Conservation (phyloP, 306 rosid genomes). For the Dalbergia cultrata region DNA sequence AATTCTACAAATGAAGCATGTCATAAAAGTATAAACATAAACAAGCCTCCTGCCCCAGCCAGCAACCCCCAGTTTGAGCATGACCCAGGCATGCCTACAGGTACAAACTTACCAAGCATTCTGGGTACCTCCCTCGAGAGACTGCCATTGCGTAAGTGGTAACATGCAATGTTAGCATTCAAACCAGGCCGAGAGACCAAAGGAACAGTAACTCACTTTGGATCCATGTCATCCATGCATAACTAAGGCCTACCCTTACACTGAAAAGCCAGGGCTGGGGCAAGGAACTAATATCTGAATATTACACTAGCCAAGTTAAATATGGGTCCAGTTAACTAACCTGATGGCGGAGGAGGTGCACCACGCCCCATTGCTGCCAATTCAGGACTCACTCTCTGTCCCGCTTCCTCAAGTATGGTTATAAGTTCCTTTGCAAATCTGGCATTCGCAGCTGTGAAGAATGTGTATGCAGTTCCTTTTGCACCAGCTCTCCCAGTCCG, state of each 20-base stretch:
- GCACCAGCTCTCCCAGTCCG: constrained; percentile 99
- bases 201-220: constrained; percentile 25
- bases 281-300: constrained; percentile 2
- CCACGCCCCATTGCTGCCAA: constrained; percentile 97
- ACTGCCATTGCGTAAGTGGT: constrained; percentile 5
- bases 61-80: constrained; percentile 23
- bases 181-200: constrained; percentile 14
- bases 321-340: constrained; percentile 53
- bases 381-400: constrained; percentile 91
- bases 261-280: not conserved
- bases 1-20: constrained; percentile 6
- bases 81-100: constrained; percentile 9
- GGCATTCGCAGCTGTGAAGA: constrained; percentile 96
- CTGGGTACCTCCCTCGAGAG: not conserved
- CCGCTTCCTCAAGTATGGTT: constrained; percentile 92
- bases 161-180: constrained; percentile 1
- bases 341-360: constrained; percentile 94
- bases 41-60: constrained; percentile 33
- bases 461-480: constrained; percentile 97
- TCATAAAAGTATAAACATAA: not conserved
- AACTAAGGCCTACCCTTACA: not conserved
- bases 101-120: constrained; percentile 10
- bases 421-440: constrained; percentile 94
- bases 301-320: not conserved
- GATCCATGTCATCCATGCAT: constrained; percentile 9